These are phyloP conservation scores for Coemansia sp. DNA, from an alignment of 192 early-diverging fungal genomes.

Conservation along the genomic window DNA sequence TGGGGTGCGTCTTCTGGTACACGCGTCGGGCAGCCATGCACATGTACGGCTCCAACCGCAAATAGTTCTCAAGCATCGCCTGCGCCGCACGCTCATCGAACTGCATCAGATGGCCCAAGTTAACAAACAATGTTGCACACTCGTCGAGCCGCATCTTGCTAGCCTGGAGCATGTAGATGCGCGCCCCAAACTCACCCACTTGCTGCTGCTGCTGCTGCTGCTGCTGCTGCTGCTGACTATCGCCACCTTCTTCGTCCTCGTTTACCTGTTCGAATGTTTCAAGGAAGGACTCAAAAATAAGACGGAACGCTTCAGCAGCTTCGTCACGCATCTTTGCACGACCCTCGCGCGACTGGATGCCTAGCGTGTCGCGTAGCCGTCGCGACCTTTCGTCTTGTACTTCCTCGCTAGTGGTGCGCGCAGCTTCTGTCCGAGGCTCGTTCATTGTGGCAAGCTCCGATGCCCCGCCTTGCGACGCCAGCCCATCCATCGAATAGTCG, in stretches of 20 bases:
- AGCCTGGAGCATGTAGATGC: slow-evolving; percentile 71
- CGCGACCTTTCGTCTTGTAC: slow-evolving; percentile 47
- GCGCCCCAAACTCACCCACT: slow-evolving; percentile 18
- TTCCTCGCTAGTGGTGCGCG: slow-evolving; percentile 43
- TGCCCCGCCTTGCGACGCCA: slow-evolving; percentile 12
- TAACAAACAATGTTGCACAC: slow-evolving; percentile 70
- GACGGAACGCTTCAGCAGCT: slow-evolving; percentile 64
- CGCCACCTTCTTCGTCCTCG: background rate
- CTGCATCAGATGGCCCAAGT: slow-evolving; percentile 65
- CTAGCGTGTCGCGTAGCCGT: slow-evolving; percentile 44
- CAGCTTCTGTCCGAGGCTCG: slow-evolving; percentile 1
- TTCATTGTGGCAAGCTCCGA: slow-evolving; percentile 44
- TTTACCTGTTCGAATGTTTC: slow-evolving; percentile 47
- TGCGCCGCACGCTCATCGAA: slow-evolving; percentile 61
- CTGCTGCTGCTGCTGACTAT: background rate
- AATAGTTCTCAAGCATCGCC: slow-evolving; percentile 70
- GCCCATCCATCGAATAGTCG: slow-evolving; percentile 12
- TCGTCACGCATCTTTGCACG: slow-evolving; percentile 60
- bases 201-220: background rate
- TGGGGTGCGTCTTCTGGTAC: slow-evolving; percentile 53
- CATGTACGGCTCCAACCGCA: slow-evolving; percentile 85
- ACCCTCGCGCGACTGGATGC: slow-evolving; percentile 32
- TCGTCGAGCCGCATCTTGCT: slow-evolving; percentile 59
- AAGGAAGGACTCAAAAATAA: slow-evolving; percentile 73
- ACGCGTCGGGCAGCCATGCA: slow-evolving; percentile 80